Percentiles rank a stretch among this genome's conserved stretches.
Evolutionary conservation across 257 asterid species (phyloP).

Genomic region (Jaltomata sinuosa): DNA sequence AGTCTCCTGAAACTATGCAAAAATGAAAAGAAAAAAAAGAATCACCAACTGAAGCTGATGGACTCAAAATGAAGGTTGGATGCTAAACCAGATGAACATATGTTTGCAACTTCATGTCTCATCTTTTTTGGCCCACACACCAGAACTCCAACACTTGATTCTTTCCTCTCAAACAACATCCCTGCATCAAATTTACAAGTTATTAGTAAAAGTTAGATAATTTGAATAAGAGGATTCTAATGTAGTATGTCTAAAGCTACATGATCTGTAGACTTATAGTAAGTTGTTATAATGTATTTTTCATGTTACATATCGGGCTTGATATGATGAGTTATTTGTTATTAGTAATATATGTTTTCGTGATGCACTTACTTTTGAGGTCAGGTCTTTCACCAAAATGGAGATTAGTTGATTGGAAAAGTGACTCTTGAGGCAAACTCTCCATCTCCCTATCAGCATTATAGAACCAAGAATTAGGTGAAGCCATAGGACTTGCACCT

Average conservation of each 20-base stretch:
- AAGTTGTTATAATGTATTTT: background rate
- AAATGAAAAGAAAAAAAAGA: too few species aligned
- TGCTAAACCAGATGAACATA: constrained; percentile 65
- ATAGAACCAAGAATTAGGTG: constrained; percentile 46
- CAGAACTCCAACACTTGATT: constrained; percentile 62
- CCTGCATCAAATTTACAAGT: constrained; percentile 24
- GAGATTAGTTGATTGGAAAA: constrained; percentile 44
- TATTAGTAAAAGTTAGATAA: background rate
- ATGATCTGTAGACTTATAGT: background rate
- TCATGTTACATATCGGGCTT: background rate
- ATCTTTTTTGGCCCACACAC: constrained; percentile 74
- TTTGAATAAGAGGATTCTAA: background rate
- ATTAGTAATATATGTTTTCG: background rate
- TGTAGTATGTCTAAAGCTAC: background rate
- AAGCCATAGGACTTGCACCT: constrained; percentile 44
- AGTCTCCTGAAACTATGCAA: background rate
- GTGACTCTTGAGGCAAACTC: constrained; percentile 52
- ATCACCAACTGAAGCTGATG: constrained; percentile 84
- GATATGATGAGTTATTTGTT: background rate
- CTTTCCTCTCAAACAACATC: constrained; percentile 46
- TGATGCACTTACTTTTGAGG: constrained; percentile 49
- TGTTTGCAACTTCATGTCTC: constrained; percentile 72
- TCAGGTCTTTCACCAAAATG: constrained; percentile 79
- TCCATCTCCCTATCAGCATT: constrained; percentile 66
- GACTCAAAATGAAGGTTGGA: constrained; percentile 70